These are phyloP conservation scores for Boechera retrofracta DNA, from an alignment of 345 rosid species.

Conservation along the genomic window DNA sequence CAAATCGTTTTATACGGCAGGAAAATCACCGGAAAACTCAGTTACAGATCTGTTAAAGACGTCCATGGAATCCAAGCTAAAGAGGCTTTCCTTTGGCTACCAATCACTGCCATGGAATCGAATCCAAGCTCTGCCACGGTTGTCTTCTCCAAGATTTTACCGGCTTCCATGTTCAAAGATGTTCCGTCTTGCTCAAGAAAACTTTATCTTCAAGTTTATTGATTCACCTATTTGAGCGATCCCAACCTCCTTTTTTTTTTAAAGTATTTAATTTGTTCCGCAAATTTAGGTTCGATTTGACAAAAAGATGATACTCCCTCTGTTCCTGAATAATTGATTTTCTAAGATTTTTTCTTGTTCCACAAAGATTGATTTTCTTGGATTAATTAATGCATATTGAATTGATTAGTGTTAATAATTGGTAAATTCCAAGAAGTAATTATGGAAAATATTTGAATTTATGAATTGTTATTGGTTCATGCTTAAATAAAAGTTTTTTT, in stretches of 20 bases:
- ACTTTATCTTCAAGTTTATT: slow-evolving; percentile 31
- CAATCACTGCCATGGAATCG: slow-evolving; percentile 65
- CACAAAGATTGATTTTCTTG: no score
- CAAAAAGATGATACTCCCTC: no score
- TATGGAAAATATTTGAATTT: no score
- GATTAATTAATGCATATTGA: no score
- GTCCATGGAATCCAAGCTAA: slow-evolving; percentile 74
- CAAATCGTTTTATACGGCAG: slow-evolving; percentile 59
- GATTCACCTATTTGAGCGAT: not conserved
- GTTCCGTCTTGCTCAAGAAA: slow-evolving; percentile 62
- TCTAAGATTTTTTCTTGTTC: no score
- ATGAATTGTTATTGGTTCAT: no score
- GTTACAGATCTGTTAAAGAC: slow-evolving; percentile 59
- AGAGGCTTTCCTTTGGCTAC: slow-evolving; percentile 66
- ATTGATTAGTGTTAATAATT: no score
- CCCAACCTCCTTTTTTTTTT: not conserved
- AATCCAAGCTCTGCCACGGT: slow-evolving; percentile 50
- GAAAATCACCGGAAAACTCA: slow-evolving; percentile 61
- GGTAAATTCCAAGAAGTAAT: no score
- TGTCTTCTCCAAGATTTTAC: slow-evolving; percentile 69
- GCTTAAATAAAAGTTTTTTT: no score
- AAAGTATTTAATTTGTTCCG: not conserved
- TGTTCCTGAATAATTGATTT: no score
- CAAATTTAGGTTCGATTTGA: no score
- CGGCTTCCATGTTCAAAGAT: slow-evolving; percentile 59